A percentile compares a stretch with the other conserved stretches of the same genome.
These are phyloP conservation scores for Alternaria infectoria DNA, from an alignment of 2,329 filamentous ascomycete genomes.

Conservation along the genomic window DNA sequence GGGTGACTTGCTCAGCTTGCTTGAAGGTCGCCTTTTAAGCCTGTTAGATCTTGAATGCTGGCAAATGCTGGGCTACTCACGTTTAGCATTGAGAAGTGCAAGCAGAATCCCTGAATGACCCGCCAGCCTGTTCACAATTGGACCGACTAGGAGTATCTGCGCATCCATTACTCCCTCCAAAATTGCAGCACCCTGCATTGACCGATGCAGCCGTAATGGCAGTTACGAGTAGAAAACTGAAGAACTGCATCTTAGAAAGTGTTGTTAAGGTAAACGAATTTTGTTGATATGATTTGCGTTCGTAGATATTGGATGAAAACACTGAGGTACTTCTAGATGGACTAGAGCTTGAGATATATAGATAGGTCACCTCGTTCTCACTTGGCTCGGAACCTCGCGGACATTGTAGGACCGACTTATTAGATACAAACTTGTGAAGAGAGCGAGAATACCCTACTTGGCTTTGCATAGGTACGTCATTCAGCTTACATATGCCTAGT, in stretches of 20 bases:
- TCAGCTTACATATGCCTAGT: not conserved
- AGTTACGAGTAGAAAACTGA: not conserved
- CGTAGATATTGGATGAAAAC: not conserved
- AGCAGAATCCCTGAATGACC: not conserved
- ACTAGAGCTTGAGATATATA: not conserved
- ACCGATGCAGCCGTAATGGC: not conserved
- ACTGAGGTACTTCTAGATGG: not conserved
- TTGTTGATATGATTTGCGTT: not conserved
- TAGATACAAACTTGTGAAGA: not conserved
- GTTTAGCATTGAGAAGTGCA: conserved; percentile 1
- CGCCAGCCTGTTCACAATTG: not conserved
- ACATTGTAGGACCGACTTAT: not conserved
- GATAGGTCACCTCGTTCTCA: not conserved
- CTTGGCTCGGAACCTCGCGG: not conserved
- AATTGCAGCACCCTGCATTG: not conserved
- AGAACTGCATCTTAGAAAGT: not conserved
- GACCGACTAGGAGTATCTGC: not conserved
- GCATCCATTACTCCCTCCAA: not conserved
- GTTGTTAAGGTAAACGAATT: not conserved
- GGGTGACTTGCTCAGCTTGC: not conserved
- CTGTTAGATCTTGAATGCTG: not conserved
- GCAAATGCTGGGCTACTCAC: not conserved
- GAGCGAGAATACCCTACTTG: not conserved
- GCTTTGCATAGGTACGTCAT: not conserved
- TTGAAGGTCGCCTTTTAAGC: not conserved